phyloP scores from a whole-genome alignment of 306 rosid genomes.

The Vigna nakashimae region DNA sequence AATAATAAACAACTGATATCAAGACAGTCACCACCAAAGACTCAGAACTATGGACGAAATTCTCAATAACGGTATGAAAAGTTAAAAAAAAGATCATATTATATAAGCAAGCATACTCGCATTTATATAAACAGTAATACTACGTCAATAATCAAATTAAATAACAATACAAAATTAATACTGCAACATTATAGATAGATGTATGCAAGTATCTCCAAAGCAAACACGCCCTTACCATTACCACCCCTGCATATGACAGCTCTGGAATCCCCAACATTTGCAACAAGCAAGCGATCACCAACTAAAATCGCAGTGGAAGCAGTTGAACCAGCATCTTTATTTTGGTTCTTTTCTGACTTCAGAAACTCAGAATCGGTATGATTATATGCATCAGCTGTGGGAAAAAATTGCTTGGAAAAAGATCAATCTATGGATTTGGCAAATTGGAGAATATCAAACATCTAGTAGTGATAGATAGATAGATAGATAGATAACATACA shows the following conservation, averaged over 20 bases:
- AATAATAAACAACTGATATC: not conserved
- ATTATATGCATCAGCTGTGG: slow-evolving; percentile 90
- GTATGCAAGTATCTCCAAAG: not conserved
- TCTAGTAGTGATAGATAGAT: slow-evolving; percentile 10
- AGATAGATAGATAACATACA: slow-evolving; percentile 49
- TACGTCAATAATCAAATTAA: not conserved
- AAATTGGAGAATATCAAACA: slow-evolving; percentile 31
- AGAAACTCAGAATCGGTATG: slow-evolving; percentile 91
- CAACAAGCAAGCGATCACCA: slow-evolving; percentile 95
- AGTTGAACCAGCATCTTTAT: slow-evolving; percentile 96
- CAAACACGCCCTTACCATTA: slow-evolving; percentile 59
- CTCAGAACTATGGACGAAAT: not conserved
- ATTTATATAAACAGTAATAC: not conserved
- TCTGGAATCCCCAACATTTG: slow-evolving; percentile 96
- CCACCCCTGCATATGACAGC: slow-evolving; percentile 96
- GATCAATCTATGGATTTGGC: slow-evolving; percentile 19
- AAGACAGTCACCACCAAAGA: slow-evolving; percentile 15
- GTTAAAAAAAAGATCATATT: not conserved
- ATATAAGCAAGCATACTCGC: no score
- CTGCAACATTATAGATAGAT: not conserved
- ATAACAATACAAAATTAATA: slow-evolving; percentile 2
- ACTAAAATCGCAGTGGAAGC: slow-evolving; percentile 97
- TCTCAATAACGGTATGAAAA: not conserved
- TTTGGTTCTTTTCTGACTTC: slow-evolving; percentile 85
- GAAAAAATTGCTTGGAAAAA: slow-evolving; percentile 7